Conservation (phyloP, 495 filamentous ascomycete species). For the Chlorociboria aeruginascens region DNA sequence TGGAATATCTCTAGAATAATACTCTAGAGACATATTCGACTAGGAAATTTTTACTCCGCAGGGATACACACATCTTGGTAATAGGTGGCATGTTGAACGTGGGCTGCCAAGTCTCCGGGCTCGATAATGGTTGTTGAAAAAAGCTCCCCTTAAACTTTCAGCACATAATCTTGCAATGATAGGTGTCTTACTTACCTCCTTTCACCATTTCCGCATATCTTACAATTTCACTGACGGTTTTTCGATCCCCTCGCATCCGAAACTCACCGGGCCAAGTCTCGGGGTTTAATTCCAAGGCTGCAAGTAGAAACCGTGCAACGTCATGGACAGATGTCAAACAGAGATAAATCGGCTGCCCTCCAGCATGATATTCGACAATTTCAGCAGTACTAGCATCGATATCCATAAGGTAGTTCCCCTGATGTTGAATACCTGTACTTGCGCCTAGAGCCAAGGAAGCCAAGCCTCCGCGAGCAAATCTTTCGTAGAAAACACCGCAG, state of each 20-base stretch:
- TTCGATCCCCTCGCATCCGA: slow-evolving; percentile 48
- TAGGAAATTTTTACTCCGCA: no score
- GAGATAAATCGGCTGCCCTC: slow-evolving; percentile 38
- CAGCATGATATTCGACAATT: slow-evolving; percentile 38
- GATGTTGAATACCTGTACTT: slow-evolving; percentile 31
- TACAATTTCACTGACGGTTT: slow-evolving; percentile 41
- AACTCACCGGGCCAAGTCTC: slow-evolving; percentile 55
- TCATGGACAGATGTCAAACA: slow-evolving; percentile 57
- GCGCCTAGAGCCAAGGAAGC: slow-evolving; percentile 39
- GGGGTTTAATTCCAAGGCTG: slow-evolving; percentile 45
- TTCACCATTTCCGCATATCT: slow-evolving; percentile 11
- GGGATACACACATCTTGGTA: slow-evolving; percentile 3
- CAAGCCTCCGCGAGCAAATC: slow-evolving; percentile 55
- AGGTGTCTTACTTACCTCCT: slow-evolving; percentile 9
- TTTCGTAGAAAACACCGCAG: slow-evolving; percentile 67
- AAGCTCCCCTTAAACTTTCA: slow-evolving; percentile 3
- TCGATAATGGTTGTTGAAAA: slow-evolving; percentile 12
- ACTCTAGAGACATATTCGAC: no score
- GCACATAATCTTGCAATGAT: background rate
- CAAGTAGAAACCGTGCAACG: slow-evolving; percentile 52
- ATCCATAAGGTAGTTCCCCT: slow-evolving; percentile 55
- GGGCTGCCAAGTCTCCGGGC: slow-evolving; percentile 8
- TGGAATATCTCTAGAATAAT: no score
- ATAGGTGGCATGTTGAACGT: slow-evolving; percentile 15
- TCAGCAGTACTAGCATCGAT: slow-evolving; percentile 41